These are phyloP conservation scores for Rhodomyrtus psidioides DNA, from an alignment of 441 rosid genomes.

Conservation along the genomic window DNA sequence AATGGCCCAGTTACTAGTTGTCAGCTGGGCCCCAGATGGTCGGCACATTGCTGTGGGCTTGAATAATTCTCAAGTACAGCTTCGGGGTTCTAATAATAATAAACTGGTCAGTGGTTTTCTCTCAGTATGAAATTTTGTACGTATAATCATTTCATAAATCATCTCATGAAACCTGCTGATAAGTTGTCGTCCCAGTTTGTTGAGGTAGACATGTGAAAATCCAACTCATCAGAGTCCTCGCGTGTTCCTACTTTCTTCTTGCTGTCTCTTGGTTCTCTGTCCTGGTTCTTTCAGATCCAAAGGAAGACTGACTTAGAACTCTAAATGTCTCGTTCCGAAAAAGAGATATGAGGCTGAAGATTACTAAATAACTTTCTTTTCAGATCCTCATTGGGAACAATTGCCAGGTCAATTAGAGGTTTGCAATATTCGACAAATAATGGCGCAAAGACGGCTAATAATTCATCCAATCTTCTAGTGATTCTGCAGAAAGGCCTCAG, in stretches of 20 bases:
- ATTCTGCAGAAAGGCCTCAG: constrained; percentile 68
- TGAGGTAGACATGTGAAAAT: constrained; percentile 74
- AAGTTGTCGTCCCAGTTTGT: too few species aligned
- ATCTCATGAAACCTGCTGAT: too few species aligned
- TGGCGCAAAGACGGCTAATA: constrained; percentile 41
- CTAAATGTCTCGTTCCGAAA: constrained; percentile 61
- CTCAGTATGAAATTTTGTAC: too few species aligned
- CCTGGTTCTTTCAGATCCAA: constrained; percentile 32
- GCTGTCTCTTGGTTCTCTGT: constrained; percentile 25
- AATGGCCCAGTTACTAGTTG: too few species aligned
- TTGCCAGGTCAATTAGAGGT: constrained; percentile 52
- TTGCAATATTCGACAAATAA: constrained; percentile 62
- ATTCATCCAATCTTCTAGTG: constrained; percentile 62
- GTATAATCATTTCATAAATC: too few species aligned
- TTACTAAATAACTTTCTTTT: constrained; percentile 69
- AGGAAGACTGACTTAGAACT: constrained; percentile 28
- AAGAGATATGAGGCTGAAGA: constrained; percentile 45
- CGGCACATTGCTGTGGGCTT: too few species aligned
- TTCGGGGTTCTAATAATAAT: too few species aligned
- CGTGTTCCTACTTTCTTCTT: constrained; percentile 19
- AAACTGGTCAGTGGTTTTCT: too few species aligned
- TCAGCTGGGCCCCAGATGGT: too few species aligned
- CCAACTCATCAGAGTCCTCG: constrained; percentile 35
- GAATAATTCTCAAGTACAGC: too few species aligned
- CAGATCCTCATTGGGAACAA: constrained; percentile 55